Base-by-base conservation (phyloP, 2,329 filamentous ascomycete genomes). In the Amphichorda felina region DNA sequence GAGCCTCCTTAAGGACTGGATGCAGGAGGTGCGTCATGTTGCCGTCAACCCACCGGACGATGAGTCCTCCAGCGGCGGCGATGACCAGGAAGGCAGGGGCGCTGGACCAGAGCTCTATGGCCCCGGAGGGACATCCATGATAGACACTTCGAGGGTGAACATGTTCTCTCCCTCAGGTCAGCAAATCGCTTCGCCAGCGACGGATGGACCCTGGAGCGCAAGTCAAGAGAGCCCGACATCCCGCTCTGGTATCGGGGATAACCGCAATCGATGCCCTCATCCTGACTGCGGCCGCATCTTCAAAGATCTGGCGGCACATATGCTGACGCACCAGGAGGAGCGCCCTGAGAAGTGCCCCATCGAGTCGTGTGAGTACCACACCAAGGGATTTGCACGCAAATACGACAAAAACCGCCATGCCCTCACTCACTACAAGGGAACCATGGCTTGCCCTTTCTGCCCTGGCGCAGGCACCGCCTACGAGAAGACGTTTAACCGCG, bases 401-500 rank as follows among this genome's bases (percentile, higher is more conserved):
- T 98, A 96, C 54, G 91, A 96, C 63, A 95, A 95, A 68, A 96
- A 96, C 57, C 70, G 91, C 10, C 91, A 98, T 54, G 94, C 89
- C 2, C 62, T 96, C 43, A 96, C 89, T 3, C 91, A 96, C 54
- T 98, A 96, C 67, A 94, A 94, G 57, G 89, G 89, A 8, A 95
- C 86, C 11, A 95, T 96, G 87, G 82, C 94, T 7, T 98, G 91
- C 50, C 88, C 88, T 5, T 96, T 96, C 59, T 96, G 91, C 46
- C 86, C 88, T 0, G 86, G 87, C 4, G 82, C 80, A 15, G 87
- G 88, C 5, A 88, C 85, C 3, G 75, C 85, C 2, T 83, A 82
- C 5, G 89, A 95, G 57, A 95, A 95, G 66, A 86, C 83, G 44
- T 96, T 98, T 60, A 95, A 94, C 61, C 75, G 91, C 35, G 88